Conservation (phyloP, 371 early-diverging fungal species). For the Mucor saturninus region DNA sequence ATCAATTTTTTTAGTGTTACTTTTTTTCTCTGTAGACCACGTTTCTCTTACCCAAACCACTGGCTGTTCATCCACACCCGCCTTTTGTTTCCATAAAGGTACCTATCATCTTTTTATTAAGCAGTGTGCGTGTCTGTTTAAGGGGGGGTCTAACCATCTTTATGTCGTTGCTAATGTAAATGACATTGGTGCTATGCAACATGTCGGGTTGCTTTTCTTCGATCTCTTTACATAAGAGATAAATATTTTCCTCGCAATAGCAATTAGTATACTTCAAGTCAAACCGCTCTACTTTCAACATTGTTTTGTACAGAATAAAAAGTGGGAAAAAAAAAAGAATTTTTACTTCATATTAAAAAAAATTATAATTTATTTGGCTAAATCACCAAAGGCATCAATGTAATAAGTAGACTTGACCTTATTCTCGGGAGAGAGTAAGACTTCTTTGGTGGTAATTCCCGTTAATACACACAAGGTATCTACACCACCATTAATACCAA, state of each 20-base stretch:
- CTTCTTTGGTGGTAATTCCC: constrained; percentile 68
- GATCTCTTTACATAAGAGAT: constrained; percentile 39
- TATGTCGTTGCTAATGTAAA: constrained; percentile 45
- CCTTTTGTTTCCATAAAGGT: constrained; percentile 39
- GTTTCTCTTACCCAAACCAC: constrained; percentile 45
- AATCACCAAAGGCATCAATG: constrained; percentile 60
- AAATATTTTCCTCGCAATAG: constrained; percentile 56
- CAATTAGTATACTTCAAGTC: constrained; percentile 37
- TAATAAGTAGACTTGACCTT: constrained; percentile 62
- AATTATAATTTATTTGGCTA: constrained; percentile 23
- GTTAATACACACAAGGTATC: constrained; percentile 91
- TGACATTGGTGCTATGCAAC: constrained; percentile 30
- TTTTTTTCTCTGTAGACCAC: neutral
- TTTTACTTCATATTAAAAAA: neutral
- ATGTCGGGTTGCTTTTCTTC: constrained; percentile 14
- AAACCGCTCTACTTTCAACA: neutral
- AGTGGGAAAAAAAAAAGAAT: neutral
- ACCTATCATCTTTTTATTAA: constrained; percentile 15
- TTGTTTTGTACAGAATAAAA: neutral
- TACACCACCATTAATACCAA: constrained; percentile 88
- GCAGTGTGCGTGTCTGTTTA: no score
- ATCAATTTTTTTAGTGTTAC: neutral
- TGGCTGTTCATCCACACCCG: constrained; percentile 23
- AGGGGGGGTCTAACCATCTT: constrained; percentile 10
- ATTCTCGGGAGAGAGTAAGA: constrained; percentile 51